Percentiles rank a stretch among this genome's conserved stretches.
These are phyloP conservation scores for Elaeagnus macrophylla DNA, from an alignment of 306 rosid species.

Conservation along the genomic window DNA sequence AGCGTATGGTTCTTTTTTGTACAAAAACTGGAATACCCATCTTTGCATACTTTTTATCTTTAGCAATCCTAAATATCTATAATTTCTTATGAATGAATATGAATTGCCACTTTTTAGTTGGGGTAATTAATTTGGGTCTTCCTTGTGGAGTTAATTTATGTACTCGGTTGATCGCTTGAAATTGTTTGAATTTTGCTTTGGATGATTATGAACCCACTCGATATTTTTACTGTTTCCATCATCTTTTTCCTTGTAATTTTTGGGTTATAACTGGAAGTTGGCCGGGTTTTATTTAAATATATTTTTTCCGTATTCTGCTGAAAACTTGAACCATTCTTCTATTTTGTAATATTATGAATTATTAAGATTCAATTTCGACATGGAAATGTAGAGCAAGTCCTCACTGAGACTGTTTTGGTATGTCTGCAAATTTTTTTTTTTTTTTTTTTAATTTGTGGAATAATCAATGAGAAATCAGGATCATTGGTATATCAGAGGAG, in stretches of 20 bases:
- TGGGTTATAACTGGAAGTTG: constrained; percentile 9
- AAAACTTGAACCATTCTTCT: no score
- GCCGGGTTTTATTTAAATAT: neutral
- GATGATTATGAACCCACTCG: neutral
- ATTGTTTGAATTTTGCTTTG: neutral
- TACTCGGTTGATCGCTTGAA: neutral
- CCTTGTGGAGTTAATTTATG: neutral
- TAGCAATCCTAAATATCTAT: neutral
- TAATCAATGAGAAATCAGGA: no score
- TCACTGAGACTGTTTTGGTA: no score
- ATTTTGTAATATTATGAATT: no score
- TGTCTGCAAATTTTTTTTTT: no score
- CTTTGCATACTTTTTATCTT: neutral
- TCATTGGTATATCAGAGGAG: no score
- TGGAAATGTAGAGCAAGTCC: no score
- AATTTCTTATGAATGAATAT: neutral
- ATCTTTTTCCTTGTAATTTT: neutral
- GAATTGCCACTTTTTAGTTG: neutral
- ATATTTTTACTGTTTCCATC: constrained; percentile 1
- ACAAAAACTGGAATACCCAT: constrained; percentile 4
- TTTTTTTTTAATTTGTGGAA: no score
- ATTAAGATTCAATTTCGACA: no score
- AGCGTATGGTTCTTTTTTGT: neutral
- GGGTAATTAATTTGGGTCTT: neutral
- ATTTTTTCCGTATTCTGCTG: no score